phyloP scores from a whole-genome alignment of 225 moss, liverwort and hornwort species.

The Climacium dendroides region DNA sequence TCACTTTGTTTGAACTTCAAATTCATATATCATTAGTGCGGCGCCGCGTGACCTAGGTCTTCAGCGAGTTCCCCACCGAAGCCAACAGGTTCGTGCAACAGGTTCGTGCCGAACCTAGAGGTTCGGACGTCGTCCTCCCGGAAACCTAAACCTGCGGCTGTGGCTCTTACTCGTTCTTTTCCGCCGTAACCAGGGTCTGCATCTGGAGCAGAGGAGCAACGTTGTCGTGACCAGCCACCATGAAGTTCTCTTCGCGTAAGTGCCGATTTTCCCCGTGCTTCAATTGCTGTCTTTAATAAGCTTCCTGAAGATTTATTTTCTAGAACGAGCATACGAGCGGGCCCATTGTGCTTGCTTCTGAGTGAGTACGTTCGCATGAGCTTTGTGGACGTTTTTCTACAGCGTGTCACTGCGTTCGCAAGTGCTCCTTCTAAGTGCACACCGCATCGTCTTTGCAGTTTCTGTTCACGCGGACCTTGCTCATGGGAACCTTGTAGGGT shows the following conservation, averaged over 20 bases:
- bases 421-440: not conserved
- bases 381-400: not conserved
- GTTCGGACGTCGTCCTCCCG: not conserved
- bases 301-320: no score
- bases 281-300: not conserved
- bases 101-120: not conserved
- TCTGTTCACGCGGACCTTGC: not conserved
- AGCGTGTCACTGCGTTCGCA: not conserved
- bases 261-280: not conserved
- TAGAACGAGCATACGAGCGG: not conserved
- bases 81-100: not conserved
- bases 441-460: not conserved
- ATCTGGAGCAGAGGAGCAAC: not conserved
- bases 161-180: not conserved
- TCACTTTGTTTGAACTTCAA: not conserved
- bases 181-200: slow-evolving; percentile 7
- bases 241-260: slow-evolving; percentile 49
- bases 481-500: not conserved
- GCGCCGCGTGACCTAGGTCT: not conserved
- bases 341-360: not conserved
- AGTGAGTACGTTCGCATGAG: not conserved
- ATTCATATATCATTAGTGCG: not conserved
- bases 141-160: slow-evolving; percentile 29
- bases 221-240: slow-evolving; percentile 1
- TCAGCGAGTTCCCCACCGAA: not conserved